phyloP scores from a whole-genome alignment of 1,139 yeast species.

The Geotrichum aggregatum region DNA sequence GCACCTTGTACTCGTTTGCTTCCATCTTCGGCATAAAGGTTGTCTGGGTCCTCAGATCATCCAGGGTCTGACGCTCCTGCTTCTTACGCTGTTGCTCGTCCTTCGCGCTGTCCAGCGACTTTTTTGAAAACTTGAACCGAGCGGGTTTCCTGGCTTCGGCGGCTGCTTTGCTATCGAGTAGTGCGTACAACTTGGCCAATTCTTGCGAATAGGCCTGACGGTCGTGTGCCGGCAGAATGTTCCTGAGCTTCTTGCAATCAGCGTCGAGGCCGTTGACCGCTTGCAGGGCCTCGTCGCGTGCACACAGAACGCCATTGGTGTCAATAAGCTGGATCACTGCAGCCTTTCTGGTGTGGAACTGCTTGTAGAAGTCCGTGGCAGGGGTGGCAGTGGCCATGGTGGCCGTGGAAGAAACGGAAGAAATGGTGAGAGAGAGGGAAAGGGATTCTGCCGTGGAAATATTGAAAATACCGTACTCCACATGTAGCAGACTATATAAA shows the following conservation, averaged over 20 bases:
- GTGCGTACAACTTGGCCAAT: constrained; percentile 2
- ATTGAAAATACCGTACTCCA: too few species aligned
- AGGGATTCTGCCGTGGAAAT: neutral
- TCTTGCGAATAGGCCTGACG: constrained; percentile 11
- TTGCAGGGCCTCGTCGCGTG: neutral
- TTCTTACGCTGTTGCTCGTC: neutral
- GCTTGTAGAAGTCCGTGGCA: neutral
- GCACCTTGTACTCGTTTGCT: neutral
- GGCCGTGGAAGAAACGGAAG: constrained; percentile 5
- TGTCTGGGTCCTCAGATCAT: neutral
- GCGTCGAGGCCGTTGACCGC: constrained; percentile 3
- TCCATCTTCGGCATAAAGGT: neutral
- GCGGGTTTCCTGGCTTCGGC: neutral
- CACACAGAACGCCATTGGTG: neutral
- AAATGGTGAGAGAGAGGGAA: neutral
- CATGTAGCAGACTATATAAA: too few species aligned
- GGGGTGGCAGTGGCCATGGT: neutral
- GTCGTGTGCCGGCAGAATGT: constrained; percentile 3
- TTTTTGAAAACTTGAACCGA: constrained; percentile 10
- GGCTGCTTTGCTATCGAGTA: neutral
- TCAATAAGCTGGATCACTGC: neutral
- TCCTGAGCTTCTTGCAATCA: neutral
- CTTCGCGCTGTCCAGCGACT: neutral
- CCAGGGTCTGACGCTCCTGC: constrained; percentile 1
- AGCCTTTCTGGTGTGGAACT: constrained; percentile 4